Percentiles rank a stretch among this genome's conserved stretches.
Evolutionary conservation across 352 stramenopile genomes (phyloP).

Genomic region (Phytophthora capsici): DNA sequence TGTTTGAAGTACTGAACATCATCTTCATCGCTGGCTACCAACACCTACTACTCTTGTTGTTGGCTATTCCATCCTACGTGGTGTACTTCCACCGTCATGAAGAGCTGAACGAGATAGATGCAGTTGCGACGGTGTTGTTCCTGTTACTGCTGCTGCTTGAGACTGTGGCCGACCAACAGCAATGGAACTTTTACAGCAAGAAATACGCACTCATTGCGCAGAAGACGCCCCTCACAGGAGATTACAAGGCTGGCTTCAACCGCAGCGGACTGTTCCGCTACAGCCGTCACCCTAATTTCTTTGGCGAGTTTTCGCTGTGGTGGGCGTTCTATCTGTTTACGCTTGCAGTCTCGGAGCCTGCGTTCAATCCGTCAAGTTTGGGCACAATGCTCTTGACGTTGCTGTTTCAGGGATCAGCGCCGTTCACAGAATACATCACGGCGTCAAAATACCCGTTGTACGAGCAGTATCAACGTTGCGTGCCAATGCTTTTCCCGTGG

Average conservation of each 20-base stretch:
- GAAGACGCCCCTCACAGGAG: slow-evolving; percentile 64
- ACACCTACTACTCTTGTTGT: slow-evolving; percentile 86
- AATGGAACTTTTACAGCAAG: slow-evolving; percentile 90
- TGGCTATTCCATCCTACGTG: slow-evolving; percentile 76
- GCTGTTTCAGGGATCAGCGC: slow-evolving; percentile 91
- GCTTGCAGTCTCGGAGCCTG: slow-evolving; percentile 54
- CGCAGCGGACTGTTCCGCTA: slow-evolving; percentile 91
- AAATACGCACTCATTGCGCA: slow-evolving; percentile 77
- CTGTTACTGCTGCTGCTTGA: slow-evolving; percentile 80
- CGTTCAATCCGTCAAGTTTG: slow-evolving; percentile 77
- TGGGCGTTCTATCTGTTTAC: slow-evolving; percentile 93
- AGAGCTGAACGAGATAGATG: slow-evolving; percentile 70
- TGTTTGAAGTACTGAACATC: slow-evolving; percentile 92
- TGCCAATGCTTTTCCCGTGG: slow-evolving; percentile 65
- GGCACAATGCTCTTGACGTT: slow-evolving; percentile 84
- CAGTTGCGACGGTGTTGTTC: slow-evolving; percentile 67
- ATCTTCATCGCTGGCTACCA: slow-evolving; percentile 93
- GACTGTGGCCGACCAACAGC: slow-evolving; percentile 91
- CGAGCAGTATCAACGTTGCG: slow-evolving; percentile 81
- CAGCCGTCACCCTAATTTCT: slow-evolving; percentile 95
- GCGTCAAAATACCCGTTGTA: slow-evolving; percentile 91
- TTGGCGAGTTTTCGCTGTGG: slow-evolving; percentile 91
- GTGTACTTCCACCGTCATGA: slow-evolving; percentile 53
- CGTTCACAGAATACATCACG: slow-evolving; percentile 92
- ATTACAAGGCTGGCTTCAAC: slow-evolving; percentile 83